These are phyloP conservation scores for Hemisphaericaspora subhashii DNA, from an alignment of 1,139 yeast species.

Conservation along the genomic window DNA sequence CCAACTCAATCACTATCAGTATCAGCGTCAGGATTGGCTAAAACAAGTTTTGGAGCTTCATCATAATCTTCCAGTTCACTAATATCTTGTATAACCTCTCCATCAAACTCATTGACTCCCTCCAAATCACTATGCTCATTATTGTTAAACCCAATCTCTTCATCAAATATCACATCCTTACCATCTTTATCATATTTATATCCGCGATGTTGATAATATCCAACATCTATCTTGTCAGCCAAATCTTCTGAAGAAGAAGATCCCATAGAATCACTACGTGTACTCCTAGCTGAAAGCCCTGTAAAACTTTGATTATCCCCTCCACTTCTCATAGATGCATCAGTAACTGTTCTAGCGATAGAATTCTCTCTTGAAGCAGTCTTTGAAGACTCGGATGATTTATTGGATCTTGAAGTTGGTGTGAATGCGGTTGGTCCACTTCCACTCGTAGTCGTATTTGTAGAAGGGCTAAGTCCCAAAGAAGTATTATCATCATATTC, in stretches of 20 bases:
- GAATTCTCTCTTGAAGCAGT: conserved; percentile 21
- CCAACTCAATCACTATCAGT: conserved; percentile 15
- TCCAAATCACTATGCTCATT: conserved; percentile 20
- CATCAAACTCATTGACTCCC: conserved; percentile 10
- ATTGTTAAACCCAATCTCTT: background rate
- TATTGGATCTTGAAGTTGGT: conserved; percentile 6
- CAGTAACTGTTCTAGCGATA: conserved; percentile 32
- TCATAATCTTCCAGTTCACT: conserved; percentile 31
- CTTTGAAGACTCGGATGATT: conserved; percentile 4
- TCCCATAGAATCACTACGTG: conserved; percentile 13
- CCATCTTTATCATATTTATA: conserved; percentile 33
- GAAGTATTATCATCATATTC: conserved; percentile 46
- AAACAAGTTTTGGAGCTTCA: conserved; percentile 50
- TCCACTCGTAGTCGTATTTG: conserved; percentile 26
- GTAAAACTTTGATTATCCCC: conserved; percentile 24
- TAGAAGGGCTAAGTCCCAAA: conserved; percentile 11
- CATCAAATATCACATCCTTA: conserved; percentile 13
- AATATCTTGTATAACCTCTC: conserved; percentile 4
- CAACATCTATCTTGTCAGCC: conserved; percentile 25
- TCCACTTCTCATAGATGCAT: conserved; percentile 19
- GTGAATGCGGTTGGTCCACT: conserved; percentile 14
- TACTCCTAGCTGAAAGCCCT: conserved; percentile 13
- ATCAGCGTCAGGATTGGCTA: conserved; percentile 67
- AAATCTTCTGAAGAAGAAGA: conserved; percentile 21
- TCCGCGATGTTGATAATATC: conserved; percentile 47